Conservation (phyloP, 1,284 basidiomycete species). For the Boletellus sp. region DNA sequence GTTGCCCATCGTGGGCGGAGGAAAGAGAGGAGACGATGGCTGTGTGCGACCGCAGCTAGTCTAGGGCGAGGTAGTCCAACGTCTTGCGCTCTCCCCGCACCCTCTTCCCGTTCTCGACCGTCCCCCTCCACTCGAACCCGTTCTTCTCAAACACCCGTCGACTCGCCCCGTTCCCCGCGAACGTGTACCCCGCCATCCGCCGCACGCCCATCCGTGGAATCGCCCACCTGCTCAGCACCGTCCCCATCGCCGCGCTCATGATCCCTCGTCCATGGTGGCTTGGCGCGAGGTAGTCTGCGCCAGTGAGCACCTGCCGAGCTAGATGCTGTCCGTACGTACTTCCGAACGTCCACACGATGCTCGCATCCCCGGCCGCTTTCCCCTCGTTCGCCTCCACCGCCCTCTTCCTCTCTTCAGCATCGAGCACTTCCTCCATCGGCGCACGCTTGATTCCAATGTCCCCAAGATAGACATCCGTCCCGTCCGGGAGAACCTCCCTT, state of each 20-base stretch:
- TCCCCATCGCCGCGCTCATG: slow-evolving; percentile 57
- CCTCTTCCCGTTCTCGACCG: slow-evolving; percentile 37
- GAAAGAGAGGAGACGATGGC: slow-evolving; percentile 15
- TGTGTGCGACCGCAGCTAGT: slow-evolving; percentile 13
- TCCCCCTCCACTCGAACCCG: slow-evolving; percentile 47
- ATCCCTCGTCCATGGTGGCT: slow-evolving; percentile 63
- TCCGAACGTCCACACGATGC: slow-evolving; percentile 42
- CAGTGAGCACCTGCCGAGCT: too few species aligned
- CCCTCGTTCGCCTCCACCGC: slow-evolving; percentile 17
- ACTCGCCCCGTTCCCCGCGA: slow-evolving; percentile 54
- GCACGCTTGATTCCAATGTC: slow-evolving; percentile 35
- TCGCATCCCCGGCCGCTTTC: slow-evolving; percentile 36
- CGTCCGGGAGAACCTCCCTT: slow-evolving; percentile 40
- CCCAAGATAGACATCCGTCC: slow-evolving; percentile 40
- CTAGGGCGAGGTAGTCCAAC: slow-evolving; percentile 15
- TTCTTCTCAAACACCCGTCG: slow-evolving; percentile 61
- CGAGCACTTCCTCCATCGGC: slow-evolving; percentile 33
- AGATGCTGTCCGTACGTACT: too few species aligned
- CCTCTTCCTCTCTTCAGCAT: slow-evolving; percentile 28
- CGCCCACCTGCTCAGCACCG: slow-evolving; percentile 53
- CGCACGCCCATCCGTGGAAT: slow-evolving; percentile 56
- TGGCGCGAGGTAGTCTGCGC: slow-evolving; percentile 36
- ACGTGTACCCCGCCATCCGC: slow-evolving; percentile 43
- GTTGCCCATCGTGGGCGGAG: slow-evolving; percentile 45
- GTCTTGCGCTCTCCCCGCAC: slow-evolving; percentile 33